Percentiles rank a stretch among this genome's conserved stretches.
Conservation (phyloP, 2,329 filamentous ascomycete species). For the Rasamsonia emersonii region DNA sequence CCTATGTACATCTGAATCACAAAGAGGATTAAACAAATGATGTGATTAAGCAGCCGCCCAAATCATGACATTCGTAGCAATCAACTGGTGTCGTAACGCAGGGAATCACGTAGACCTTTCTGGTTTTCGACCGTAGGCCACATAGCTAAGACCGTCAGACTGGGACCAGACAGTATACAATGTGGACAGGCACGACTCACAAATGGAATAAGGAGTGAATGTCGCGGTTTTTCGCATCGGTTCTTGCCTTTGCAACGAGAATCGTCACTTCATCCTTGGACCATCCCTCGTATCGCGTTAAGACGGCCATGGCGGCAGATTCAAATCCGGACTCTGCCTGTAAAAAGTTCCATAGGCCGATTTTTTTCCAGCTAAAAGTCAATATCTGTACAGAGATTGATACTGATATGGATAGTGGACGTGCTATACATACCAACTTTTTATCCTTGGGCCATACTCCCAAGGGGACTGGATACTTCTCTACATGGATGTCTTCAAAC, state of each 20-base stretch:
- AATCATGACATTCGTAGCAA: too few species aligned
- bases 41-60: too few species aligned
- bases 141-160: too few species aligned
- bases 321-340: neutral
- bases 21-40: too few species aligned
- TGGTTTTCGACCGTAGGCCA: too few species aligned
- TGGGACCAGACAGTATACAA: neutral
- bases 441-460: slow-evolving; percentile 7
- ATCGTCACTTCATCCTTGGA: slow-evolving; percentile 1
- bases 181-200: slow-evolving; percentile 1
- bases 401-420: neutral
- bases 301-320: neutral
- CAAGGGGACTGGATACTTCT: slow-evolving; percentile 2
- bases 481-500: slow-evolving; percentile 5
- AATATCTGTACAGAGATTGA: neutral
- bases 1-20: too few species aligned
- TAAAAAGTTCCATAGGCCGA: neutral
- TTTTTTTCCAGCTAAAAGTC: neutral
- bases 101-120: too few species aligned
- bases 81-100: too few species aligned
- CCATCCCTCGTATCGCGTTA: slow-evolving; percentile 1
- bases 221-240: neutral
- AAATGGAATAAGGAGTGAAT: slow-evolving; percentile 3
- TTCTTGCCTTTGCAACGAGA: neutral
- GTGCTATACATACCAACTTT: slow-evolving; percentile 1